phyloP scores from a whole-genome alignment of 371 early-diverging fungal species.

The Rhizopus delemar region DNA sequence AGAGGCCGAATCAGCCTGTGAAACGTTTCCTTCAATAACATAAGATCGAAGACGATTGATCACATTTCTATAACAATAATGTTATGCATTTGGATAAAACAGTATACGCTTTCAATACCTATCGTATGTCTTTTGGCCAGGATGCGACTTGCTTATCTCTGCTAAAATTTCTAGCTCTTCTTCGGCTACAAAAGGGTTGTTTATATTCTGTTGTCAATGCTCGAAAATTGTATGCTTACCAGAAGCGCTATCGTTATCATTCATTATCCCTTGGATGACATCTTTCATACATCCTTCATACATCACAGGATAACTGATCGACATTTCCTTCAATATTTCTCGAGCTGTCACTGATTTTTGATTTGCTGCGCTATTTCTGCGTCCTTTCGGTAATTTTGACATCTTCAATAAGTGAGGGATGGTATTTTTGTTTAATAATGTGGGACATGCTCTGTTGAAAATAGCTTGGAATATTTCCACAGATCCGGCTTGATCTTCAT shows the following conservation, averaged over 20 bases:
- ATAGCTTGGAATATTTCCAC: conserved; percentile 73
- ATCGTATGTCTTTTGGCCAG: conserved; percentile 45
- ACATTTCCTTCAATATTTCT: conserved; percentile 28
- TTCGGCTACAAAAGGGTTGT: conserved; percentile 31
- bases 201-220: background rate
- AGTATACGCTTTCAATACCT: conserved; percentile 15
- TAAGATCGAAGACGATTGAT: conserved; percentile 43
- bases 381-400: conserved; percentile 11
- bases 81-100: background rate
- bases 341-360: conserved; percentile 27
- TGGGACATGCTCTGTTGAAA: conserved; percentile 59
- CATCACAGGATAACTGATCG: conserved; percentile 24
- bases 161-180: conserved; percentile 68
- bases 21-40: conserved; percentile 47
- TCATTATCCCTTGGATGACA: conserved; percentile 12
- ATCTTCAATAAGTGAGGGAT: conserved; percentile 29
- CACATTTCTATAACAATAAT: conserved; percentile 26
- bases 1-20: conserved; percentile 64
- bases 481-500: conserved; percentile 56
- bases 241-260: conserved; percentile 9
- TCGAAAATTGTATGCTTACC: background rate
- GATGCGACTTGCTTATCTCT: conserved; percentile 58
- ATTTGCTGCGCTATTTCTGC: conserved; percentile 19
- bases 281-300: conserved; percentile 15
- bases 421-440: conserved; percentile 43